A percentile compares a stretch with the other conserved stretches of the same genome.
phyloP scores from a whole-genome alignment of 2,329 filamentous ascomycete genomes.

The Fusarium robinianum region DNA sequence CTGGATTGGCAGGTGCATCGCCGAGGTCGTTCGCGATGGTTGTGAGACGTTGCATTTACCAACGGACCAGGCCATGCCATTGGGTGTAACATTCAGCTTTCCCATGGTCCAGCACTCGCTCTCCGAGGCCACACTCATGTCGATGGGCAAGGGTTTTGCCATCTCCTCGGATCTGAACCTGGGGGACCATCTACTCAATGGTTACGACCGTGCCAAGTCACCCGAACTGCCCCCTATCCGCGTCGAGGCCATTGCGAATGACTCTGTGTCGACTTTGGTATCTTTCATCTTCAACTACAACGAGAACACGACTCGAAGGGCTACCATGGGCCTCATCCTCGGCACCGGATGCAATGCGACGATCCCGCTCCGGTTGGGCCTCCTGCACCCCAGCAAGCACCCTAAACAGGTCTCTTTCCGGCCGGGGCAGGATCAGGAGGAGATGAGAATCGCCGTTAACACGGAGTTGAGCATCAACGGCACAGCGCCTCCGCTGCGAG shows the following conservation, averaged over 20 bases:
- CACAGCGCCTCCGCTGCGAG: slow-evolving; percentile 67
- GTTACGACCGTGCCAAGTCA: slow-evolving; percentile 58
- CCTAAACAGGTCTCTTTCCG: slow-evolving; percentile 55
- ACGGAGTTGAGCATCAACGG: slow-evolving; percentile 86
- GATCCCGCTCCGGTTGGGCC: slow-evolving; percentile 68
- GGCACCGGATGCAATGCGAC: slow-evolving; percentile 84
- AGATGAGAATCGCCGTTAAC: slow-evolving; percentile 75
- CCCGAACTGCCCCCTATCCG: slow-evolving; percentile 64
- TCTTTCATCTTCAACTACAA: slow-evolving; percentile 76
- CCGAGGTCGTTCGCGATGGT: slow-evolving; percentile 68
- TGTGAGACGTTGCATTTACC: slow-evolving; percentile 50
- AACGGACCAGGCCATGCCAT: slow-evolving; percentile 54
- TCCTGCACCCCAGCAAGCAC: slow-evolving; percentile 66
- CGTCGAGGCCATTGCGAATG: slow-evolving; percentile 79
- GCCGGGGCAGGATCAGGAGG: slow-evolving; percentile 49
- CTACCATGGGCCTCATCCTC: slow-evolving; percentile 79
- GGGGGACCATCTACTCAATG: slow-evolving; percentile 60
- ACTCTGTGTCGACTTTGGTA: slow-evolving; percentile 77
- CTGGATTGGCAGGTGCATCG: slow-evolving; percentile 82
- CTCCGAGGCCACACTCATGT: slow-evolving; percentile 65
- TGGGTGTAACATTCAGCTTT: slow-evolving; percentile 73
- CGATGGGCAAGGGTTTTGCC: slow-evolving; percentile 73
- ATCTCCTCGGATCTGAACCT: slow-evolving; percentile 65
- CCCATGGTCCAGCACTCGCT: slow-evolving; percentile 69
- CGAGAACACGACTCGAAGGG: slow-evolving; percentile 63